Conservation (phyloP, 1,284 basidiomycete genomes). For the Puccinia triticina region DNA sequence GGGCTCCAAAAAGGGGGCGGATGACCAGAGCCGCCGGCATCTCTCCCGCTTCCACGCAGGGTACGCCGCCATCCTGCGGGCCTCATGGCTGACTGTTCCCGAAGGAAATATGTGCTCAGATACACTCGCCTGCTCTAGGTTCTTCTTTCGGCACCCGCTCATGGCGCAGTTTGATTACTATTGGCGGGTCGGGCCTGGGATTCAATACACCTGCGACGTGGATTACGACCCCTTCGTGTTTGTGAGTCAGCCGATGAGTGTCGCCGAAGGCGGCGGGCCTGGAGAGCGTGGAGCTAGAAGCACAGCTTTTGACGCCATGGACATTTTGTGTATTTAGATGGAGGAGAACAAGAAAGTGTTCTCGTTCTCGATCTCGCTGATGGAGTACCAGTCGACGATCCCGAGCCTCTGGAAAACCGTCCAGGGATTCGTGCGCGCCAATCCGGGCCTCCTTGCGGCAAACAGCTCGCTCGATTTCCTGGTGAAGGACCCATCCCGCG, state of each 20-base stretch:
- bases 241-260: too few relatives aligned
- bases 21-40: conserved; percentile 70
- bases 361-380: conserved; percentile 77
- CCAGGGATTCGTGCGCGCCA: conserved; percentile 69
- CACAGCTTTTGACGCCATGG: conserved; percentile 32
- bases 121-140: conserved; percentile 47
- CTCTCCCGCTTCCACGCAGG: conserved; percentile 96
- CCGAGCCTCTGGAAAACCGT: conserved; percentile 74
- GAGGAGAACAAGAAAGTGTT: conserved; percentile 55
- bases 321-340: conserved; percentile 1
- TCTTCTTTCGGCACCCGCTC: conserved; percentile 54
- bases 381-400: conserved; percentile 78
- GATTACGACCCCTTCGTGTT: conserved; percentile 75
- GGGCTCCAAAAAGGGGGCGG: conserved; percentile 71
- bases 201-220: conserved; percentile 76
- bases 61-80: conserved; percentile 64
- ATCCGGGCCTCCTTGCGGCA: conserved; percentile 71
- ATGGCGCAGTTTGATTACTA: conserved; percentile 77
- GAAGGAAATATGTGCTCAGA: conserved; percentile 70
- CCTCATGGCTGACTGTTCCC: too few relatives aligned
- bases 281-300: too few relatives aligned
- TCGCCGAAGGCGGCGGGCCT: too few relatives aligned
- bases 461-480: conserved; percentile 76
- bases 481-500: conserved; percentile 72
- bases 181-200: conserved; percentile 81